Evolutionary conservation across 768 basidiomycete genomes (phyloP), one percentile per base, ranked within the genome.

Genomic region (Serendipita vermifera): DNA sequence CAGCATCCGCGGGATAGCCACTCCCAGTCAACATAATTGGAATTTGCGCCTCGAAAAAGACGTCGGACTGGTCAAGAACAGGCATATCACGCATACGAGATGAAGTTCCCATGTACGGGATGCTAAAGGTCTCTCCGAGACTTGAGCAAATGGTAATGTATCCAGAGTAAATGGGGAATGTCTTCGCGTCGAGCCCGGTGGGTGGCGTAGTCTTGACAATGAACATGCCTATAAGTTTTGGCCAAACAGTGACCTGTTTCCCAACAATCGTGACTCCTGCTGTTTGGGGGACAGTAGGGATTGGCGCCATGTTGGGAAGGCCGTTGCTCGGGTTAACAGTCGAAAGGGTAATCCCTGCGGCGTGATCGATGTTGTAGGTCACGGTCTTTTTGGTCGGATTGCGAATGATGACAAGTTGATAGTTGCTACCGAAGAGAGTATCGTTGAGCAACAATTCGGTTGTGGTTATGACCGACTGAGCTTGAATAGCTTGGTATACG

Each of bases 371-470:
- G 13, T 2, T 27, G 22, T 56, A 56, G 27, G 55, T 46, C 13
- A 41, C 38, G 14, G 41, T 15, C 31, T 56, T 29, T 31, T 40
- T 43, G 22, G 36, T 41, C 11, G 24, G 22, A 17, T 56, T 56
- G 7, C 20, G 9, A 40, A 56, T 41, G n/a, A 40, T 43, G 39
- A 56, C 35, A 6, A 41, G 14, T 11, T 43, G 40, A 20, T 43
- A 14, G 27, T n/a, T 33, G 17, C 38, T 46, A 17, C 41, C 33
- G 56, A 48, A 33, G 6, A 43, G 41, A 15, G 56, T 57, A 46
- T 57, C 72, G 60, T 73, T 73, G 17, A 72, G 61, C 22, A 63
- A 38, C n/a, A 72, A 58, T 51, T 69, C 64, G 35, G 64, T 59
- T 1, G 70, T 70, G 13, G 63, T 60, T 41, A 72, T 36, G 31